Conservation (phyloP, 2,329 filamentous ascomycete genomes). For the Pseudogymnoascus sp. region DNA sequence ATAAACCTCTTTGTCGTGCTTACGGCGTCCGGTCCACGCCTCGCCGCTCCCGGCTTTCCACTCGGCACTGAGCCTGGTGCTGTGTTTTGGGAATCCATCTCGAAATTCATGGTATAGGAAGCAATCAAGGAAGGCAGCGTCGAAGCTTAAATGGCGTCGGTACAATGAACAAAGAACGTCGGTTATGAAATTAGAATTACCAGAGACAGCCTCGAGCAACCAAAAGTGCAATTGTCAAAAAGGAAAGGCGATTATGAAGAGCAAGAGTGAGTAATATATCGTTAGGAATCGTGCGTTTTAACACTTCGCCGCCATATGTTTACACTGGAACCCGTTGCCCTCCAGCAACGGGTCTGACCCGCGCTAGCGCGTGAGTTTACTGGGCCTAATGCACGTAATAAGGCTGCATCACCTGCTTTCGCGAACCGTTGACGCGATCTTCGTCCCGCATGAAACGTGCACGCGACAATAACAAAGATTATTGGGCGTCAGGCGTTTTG, state of each 20-base stretch:
- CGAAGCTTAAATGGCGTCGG: not conserved
- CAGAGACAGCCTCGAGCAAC: not conserved
- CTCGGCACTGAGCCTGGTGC: constrained; percentile 44
- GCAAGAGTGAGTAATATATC: constrained; percentile 1
- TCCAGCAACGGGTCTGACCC: not conserved
- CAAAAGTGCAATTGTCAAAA: not conserved
- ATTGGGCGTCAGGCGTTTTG: constrained; percentile 23
- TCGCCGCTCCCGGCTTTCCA: constrained; percentile 49
- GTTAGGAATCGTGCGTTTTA: constrained; percentile 6
- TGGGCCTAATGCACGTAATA: constrained; percentile 17
- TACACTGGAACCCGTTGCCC: not conserved
- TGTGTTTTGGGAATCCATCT: constrained; percentile 56
- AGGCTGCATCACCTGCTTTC: constrained; percentile 10
- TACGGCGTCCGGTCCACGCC: constrained; percentile 55
- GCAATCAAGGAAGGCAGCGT: not conserved
- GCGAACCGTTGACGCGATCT: constrained; percentile 21
- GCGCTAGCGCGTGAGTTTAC: not conserved
- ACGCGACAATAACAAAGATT: constrained; percentile 21
- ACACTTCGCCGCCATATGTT: not conserved
- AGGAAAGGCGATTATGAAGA: constrained; percentile 3
- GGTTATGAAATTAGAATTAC: not conserved
- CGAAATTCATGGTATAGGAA: constrained; percentile 31
- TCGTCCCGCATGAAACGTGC: constrained; percentile 18
- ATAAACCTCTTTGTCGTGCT: constrained; percentile 70
- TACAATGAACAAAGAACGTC: not conserved